Percentiles rank a stretch among this genome's conserved stretches.
Conservation (phyloP, 306 rosid species). For the Astragalus membranaceus region DNA sequence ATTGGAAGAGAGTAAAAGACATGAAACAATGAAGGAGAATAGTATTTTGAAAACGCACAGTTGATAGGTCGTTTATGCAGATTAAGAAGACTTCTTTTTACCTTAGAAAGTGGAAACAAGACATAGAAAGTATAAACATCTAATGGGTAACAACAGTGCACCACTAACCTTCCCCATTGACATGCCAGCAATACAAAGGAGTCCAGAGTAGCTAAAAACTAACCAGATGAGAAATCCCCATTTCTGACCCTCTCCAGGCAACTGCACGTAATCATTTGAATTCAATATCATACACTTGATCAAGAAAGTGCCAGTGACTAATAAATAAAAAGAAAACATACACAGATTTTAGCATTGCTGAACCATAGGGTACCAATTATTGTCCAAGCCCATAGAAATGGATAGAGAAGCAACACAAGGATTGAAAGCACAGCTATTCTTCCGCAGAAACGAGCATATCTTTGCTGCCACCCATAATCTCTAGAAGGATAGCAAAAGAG, state of each 20-base stretch:
- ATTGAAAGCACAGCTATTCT: constrained; percentile 65
- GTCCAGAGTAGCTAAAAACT: constrained; percentile 77
- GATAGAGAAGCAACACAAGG: constrained; percentile 61
- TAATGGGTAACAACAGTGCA: not conserved
- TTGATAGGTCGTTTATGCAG: not conserved
- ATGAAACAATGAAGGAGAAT: not conserved
- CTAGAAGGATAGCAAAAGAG: constrained; percentile 30
- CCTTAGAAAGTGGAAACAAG: not conserved
- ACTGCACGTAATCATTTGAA: constrained; percentile 36
- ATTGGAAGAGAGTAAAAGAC: not conserved
- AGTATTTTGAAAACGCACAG: not conserved
- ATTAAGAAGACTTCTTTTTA: not conserved
- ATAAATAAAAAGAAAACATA: constrained; percentile 27
- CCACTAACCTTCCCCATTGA: constrained; percentile 64
- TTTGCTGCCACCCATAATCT: constrained; percentile 85
- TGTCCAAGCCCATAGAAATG: constrained; percentile 90
- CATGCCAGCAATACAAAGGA: constrained; percentile 62
- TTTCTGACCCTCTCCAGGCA: constrained; percentile 73
- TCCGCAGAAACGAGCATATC: constrained; percentile 76
- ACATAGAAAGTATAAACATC: not conserved
- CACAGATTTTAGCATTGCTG: constrained; percentile 51
- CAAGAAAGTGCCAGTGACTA: not conserved
- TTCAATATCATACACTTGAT: constrained; percentile 16
- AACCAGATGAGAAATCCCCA: constrained; percentile 91
- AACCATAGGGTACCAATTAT: constrained; percentile 73